These are phyloP conservation scores for Pythium utonaiense DNA, from an alignment of 352 stramenopile species.

Conservation along the genomic window DNA sequence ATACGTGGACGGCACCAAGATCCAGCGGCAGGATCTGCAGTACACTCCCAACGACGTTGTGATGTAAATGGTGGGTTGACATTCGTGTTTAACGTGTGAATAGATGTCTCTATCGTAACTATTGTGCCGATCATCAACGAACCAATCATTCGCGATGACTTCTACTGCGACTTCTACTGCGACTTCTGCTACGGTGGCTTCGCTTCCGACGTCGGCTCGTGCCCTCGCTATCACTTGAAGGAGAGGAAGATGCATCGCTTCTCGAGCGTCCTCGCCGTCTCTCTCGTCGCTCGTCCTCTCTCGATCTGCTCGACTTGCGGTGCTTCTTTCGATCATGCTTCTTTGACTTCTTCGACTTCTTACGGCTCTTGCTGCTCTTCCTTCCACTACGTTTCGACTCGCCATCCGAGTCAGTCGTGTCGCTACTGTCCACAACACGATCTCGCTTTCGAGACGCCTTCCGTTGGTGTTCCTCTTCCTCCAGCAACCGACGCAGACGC, in stretches of 20 bases:
- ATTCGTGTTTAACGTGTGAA: background rate
- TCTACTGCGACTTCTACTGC: background rate
- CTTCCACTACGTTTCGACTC: slow-evolving; percentile 2
- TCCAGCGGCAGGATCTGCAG: slow-evolving; percentile 37
- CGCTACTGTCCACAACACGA: background rate
- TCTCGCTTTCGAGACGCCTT: slow-evolving; percentile 13
- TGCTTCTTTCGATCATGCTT: slow-evolving; percentile 17
- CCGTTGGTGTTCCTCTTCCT: slow-evolving; percentile 23
- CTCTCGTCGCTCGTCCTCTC: background rate
- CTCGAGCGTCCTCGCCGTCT: background rate
- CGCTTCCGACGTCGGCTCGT: background rate
- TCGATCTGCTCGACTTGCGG: background rate
- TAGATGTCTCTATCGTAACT: too few species aligned
- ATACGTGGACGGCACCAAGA: slow-evolving; percentile 41
- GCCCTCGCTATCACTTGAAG: background rate
- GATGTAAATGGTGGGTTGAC: slow-evolving; percentile 1
- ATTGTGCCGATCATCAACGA: too few species aligned
- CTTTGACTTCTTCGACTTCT: slow-evolving; percentile 31
- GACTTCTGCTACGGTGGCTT: background rate
- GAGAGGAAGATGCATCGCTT: background rate
- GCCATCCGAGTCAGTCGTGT: slow-evolving; percentile 9
- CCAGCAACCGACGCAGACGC: slow-evolving; percentile 29
- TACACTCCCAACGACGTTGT: background rate
- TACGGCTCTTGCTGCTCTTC: slow-evolving; percentile 20
- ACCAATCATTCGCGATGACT: background rate